Conservation (phyloP, 2,329 filamentous ascomycete genomes). For the Didymella lethalis region DNA sequence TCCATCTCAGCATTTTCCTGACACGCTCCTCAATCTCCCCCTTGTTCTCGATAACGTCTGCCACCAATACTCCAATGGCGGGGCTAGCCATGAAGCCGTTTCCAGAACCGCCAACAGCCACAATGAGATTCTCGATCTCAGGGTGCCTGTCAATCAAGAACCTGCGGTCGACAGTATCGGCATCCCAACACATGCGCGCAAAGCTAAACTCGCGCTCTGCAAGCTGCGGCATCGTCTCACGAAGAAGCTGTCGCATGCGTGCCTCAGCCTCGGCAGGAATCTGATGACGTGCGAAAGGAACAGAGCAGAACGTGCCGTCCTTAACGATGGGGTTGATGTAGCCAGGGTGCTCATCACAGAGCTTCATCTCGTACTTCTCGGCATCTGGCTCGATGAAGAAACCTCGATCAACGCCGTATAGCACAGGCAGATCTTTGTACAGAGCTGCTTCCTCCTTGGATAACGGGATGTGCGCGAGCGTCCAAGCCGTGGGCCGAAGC, state of each 20-base stretch:
- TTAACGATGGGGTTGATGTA: constrained; percentile 59
- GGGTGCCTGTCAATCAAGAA: constrained; percentile 63
- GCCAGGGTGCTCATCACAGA: constrained; percentile 65
- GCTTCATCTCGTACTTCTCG: constrained; percentile 57
- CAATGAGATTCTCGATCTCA: constrained; percentile 51
- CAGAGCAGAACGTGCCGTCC: constrained; percentile 45
- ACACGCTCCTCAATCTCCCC: constrained; percentile 54
- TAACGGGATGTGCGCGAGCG: constrained; percentile 61
- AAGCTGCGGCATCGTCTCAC: constrained; percentile 63
- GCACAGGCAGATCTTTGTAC: constrained; percentile 60
- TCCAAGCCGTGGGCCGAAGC: constrained; percentile 64
- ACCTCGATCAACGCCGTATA: constrained; percentile 58
- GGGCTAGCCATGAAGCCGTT: constrained; percentile 64
- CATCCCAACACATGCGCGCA: constrained; percentile 65
- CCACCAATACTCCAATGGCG: constrained; percentile 60
- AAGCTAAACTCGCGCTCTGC: constrained; percentile 59
- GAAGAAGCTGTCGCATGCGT: constrained; percentile 58
- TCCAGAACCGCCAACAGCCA: constrained; percentile 62
- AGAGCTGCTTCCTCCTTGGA: constrained; percentile 54
- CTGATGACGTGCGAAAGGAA: constrained; percentile 55
- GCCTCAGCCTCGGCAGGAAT: constrained; percentile 59
- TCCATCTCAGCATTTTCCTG: constrained; percentile 58
- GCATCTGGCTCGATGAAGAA: constrained; percentile 61
- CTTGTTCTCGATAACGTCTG: constrained; percentile 55
- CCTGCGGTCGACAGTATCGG: constrained; percentile 62